These are phyloP conservation scores for Ballota nigra DNA, from an alignment of 257 asterid genomes.

Conservation along the genomic window DNA sequence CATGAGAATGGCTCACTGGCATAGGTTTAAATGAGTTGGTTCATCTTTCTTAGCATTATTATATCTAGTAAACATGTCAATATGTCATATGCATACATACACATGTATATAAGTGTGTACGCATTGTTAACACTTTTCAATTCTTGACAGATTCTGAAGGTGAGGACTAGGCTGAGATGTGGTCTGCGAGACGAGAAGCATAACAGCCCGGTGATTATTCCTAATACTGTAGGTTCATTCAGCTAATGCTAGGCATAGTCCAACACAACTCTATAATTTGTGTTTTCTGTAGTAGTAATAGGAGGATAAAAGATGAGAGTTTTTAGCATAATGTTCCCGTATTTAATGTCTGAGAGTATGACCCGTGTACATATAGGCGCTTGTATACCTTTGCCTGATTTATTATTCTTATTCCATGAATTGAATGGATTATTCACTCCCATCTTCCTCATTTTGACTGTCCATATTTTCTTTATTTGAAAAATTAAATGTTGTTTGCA, in stretches of 20 bases:
- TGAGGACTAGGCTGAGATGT: slow-evolving; percentile 40
- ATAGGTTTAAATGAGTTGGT: neutral
- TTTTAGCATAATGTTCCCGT: neutral
- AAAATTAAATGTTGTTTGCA: no score
- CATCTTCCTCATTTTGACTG: neutral
- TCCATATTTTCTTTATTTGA: neutral
- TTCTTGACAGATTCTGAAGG: slow-evolving; percentile 57
- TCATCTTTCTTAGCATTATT: neutral
- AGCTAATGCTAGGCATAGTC: neutral
- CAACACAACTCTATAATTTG: neutral
- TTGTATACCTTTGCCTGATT: slow-evolving; percentile 20
- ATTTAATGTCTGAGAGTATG: neutral
- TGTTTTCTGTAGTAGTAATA: slow-evolving; percentile 8
- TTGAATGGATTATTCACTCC: neutral
- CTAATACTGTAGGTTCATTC: slow-evolving; percentile 5
- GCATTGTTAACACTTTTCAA: slow-evolving; percentile 17
- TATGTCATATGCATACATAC: no score
- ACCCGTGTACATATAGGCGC: neutral
- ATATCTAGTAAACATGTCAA: no score
- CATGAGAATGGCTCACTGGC: neutral
- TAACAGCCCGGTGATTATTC: neutral
- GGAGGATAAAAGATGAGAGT: slow-evolving; percentile 6
- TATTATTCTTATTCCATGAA: neutral
- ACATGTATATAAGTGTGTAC: no score
- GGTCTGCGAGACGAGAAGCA: neutral